Percentiles rank a stretch among this genome's conserved stretches.
Conservation (phyloP, 345 rosid genomes). For the Erucastrum elatum region DNA sequence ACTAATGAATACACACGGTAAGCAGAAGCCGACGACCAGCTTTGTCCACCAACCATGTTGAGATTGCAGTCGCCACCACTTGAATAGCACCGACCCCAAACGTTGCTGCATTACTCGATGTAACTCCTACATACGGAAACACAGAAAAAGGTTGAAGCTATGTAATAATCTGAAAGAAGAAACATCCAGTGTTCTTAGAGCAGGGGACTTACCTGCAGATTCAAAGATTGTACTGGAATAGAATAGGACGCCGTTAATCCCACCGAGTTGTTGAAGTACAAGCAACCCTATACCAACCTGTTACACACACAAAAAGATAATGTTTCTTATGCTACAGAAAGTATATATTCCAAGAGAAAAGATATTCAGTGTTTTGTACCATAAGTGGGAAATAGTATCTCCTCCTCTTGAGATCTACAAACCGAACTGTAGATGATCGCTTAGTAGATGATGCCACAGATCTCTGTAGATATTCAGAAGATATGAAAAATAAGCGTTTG, state of each 20-base stretch:
- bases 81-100: conserved; percentile 84
- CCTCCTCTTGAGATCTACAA: conserved; percentile 86
- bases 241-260: conserved; percentile 84
- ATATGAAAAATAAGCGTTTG: conserved; percentile 12
- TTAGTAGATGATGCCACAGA: conserved; percentile 74
- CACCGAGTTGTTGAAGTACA: conserved; percentile 82
- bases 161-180: conserved; percentile 6
- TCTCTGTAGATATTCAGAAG: conserved; percentile 50
- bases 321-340: neutral
- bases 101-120: conserved; percentile 79
- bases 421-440: conserved; percentile 56
- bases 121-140: conserved; percentile 58
- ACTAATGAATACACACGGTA: conserved; percentile 57
- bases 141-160: neutral
- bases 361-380: conserved; percentile 46
- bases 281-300: conserved; percentile 96
- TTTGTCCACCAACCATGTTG: conserved; percentile 88
- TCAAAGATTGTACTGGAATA: conserved; percentile 84
- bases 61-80: conserved; percentile 82
- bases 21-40: conserved; percentile 89
- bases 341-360: neutral
- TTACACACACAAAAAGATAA: conserved; percentile 28
- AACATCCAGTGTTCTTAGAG: neutral
- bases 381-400: conserved; percentile 92
- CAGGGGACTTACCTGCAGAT: conserved; percentile 63